Evolutionary conservation across 257 asterid genomes (phyloP).

Genomic region (Scutellaria galericulata): DNA sequence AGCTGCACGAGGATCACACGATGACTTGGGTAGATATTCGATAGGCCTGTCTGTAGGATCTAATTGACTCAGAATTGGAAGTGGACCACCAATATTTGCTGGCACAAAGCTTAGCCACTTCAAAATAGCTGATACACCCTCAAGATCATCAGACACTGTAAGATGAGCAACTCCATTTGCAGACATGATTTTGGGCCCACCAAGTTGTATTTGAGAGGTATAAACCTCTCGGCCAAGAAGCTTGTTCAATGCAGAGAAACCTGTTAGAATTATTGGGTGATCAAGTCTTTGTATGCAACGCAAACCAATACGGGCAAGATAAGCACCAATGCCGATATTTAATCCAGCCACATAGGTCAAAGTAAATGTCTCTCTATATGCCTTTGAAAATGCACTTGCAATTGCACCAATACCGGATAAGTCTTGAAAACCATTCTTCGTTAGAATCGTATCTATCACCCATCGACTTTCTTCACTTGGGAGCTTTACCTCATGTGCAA

Average conservation of each 20-base stretch:
- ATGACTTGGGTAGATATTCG: conserved; percentile 76
- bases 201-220: conserved; percentile 98
- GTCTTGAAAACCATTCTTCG: conserved; percentile 83
- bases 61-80: conserved; percentile 65
- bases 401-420: conserved; percentile 94
- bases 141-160: conserved; percentile 95
- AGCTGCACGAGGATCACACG: conserved; percentile 98
- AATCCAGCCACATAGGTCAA: conserved; percentile 91
- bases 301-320: conserved; percentile 97
- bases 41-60: conserved; percentile 81
- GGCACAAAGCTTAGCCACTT: conserved; percentile 97
- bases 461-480: conserved; percentile 80
- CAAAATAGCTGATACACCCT: conserved; percentile 85
- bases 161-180: conserved; percentile 97
- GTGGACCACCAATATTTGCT: conserved; percentile 80
- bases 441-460: conserved; percentile 86
- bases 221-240: conserved; percentile 95
- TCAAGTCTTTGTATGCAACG: conserved; percentile 96
- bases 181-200: conserved; percentile 98
- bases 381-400: conserved; percentile 93
- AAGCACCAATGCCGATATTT: conserved; percentile 97
- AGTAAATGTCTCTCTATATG: conserved; percentile 90
- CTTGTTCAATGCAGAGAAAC: conserved; percentile 93
- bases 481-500: conserved; percentile 72
- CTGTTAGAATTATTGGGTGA: conserved; percentile 94